These are phyloP conservation scores for Pichia cactophila DNA, from an alignment of 1,139 yeast species.

Conservation along the genomic window DNA sequence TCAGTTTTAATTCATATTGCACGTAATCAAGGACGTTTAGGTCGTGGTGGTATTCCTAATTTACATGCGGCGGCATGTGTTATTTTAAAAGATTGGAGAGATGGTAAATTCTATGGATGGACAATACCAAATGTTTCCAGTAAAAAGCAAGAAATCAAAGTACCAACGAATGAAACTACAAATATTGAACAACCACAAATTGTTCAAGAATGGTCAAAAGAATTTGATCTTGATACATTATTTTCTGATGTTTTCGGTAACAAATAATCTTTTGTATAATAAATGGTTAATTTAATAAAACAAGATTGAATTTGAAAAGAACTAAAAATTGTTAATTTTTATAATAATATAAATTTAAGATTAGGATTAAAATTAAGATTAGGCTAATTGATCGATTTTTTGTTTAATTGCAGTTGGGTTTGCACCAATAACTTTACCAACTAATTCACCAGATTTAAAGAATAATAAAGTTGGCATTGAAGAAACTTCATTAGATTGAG, in stretches of 20 bases:
- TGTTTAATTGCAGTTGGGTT: conserved; percentile 76
- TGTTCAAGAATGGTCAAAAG: conserved; percentile 89
- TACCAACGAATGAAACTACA: conserved; percentile 22
- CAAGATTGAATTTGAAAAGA: not conserved
- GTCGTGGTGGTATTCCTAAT: conserved; percentile 91
- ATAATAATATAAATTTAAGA: too few relatives aligned
- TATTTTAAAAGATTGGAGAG: conserved; percentile 93
- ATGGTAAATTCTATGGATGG: conserved; percentile 92
- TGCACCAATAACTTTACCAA: conserved; percentile 78
- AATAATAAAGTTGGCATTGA: conserved; percentile 89
- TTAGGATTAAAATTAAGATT: not conserved
- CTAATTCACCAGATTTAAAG: conserved; percentile 66
- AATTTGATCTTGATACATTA: conserved; percentile 83
- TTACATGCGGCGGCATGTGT: conserved; percentile 76
- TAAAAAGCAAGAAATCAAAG: conserved; percentile 29
- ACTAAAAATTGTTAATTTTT: not conserved
- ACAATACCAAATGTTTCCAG: conserved; percentile 64
- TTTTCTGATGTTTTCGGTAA: conserved; percentile 34
- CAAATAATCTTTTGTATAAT: not conserved
- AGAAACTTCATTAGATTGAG: conserved; percentile 63
- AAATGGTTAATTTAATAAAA: not conserved
- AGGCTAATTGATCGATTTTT: conserved; percentile 39
- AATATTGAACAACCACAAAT: conserved; percentile 66
- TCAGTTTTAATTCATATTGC: conserved; percentile 90
- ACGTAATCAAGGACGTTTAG: conserved; percentile 83